Percentiles rank a stretch among this genome's conserved stretches.
phyloP scores from a whole-genome alignment of 179 eudicot species.

The Dionaea muscipula region DNA sequence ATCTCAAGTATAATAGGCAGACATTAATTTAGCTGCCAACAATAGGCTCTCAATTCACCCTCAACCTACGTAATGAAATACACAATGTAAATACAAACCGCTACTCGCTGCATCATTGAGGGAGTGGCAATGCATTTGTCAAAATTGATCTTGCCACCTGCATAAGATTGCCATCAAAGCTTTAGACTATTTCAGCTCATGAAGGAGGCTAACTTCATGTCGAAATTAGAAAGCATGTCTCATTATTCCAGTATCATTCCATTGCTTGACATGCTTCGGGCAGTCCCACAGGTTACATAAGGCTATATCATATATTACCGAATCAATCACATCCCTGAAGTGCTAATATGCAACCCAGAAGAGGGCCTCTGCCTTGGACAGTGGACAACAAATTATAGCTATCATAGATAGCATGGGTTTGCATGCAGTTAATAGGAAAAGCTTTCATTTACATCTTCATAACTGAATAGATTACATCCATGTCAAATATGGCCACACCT shows the following conservation, averaged over 20 bases:
- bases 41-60: too few relatives aligned
- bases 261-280: too few relatives aligned
- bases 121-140: slow-evolving; percentile 87
- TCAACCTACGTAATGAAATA: neutral
- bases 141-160: slow-evolving; percentile 75
- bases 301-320: neutral
- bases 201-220: neutral
- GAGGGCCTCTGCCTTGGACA: neutral
- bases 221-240: too few relatives aligned
- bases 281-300: too few relatives aligned
- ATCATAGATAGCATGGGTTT: too few relatives aligned
- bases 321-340: neutral
- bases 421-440: too few relatives aligned
- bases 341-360: neutral
- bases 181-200: neutral
- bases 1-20: neutral
- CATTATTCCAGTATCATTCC: too few relatives aligned
- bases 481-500: too few relatives aligned
- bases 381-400: too few relatives aligned
- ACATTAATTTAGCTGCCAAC: too few relatives aligned
- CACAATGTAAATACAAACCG: slow-evolving; percentile 25
- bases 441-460: too few relatives aligned
- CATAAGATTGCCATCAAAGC: slow-evolving; percentile 13
- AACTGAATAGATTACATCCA: too few relatives aligned
- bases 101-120: slow-evolving; percentile 59